Conservation (phyloP, 805 yeast species). For the Yamadazyma nakazawae region DNA sequence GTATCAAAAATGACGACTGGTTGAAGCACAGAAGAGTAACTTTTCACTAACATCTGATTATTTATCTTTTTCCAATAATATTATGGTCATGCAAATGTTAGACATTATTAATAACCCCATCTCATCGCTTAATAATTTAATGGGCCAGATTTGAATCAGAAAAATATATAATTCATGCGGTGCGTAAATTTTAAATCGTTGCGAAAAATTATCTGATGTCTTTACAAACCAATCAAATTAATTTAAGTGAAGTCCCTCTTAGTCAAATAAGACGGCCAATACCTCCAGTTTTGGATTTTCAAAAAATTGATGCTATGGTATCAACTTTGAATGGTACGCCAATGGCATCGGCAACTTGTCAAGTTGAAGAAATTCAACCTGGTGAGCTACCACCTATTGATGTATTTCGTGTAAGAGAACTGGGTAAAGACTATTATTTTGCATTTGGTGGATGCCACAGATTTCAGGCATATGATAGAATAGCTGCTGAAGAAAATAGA, state of each 20-base stretch:
- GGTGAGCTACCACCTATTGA: conserved; percentile 84
- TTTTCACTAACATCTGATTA: too few relatives aligned
- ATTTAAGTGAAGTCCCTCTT: conserved; percentile 60
- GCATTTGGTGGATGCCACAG: conserved; percentile 93
- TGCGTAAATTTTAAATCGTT: background rate
- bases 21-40: too few relatives aligned
- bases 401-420: conserved; percentile 62
- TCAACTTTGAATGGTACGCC: conserved; percentile 65
- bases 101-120: background rate
- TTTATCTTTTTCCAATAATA: too few relatives aligned
- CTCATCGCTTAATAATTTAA: conserved; percentile 5
- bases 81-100: too few relatives aligned
- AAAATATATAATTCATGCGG: background rate
- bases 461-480: conserved; percentile 76
- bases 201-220: conserved; percentile 45
- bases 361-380: conserved; percentile 43
- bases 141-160: background rate
- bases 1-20: too few relatives aligned
- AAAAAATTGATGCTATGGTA: conserved; percentile 77
- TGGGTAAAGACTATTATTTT: conserved; percentile 62
- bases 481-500: conserved; percentile 31
- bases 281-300: conserved; percentile 74
- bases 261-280: conserved; percentile 73
- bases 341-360: conserved; percentile 59
- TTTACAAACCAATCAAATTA: conserved; percentile 59